phyloP scores from a whole-genome alignment of 2,329 filamentous ascomycete genomes.

The Cryoendolithus antarcticus region DNA sequence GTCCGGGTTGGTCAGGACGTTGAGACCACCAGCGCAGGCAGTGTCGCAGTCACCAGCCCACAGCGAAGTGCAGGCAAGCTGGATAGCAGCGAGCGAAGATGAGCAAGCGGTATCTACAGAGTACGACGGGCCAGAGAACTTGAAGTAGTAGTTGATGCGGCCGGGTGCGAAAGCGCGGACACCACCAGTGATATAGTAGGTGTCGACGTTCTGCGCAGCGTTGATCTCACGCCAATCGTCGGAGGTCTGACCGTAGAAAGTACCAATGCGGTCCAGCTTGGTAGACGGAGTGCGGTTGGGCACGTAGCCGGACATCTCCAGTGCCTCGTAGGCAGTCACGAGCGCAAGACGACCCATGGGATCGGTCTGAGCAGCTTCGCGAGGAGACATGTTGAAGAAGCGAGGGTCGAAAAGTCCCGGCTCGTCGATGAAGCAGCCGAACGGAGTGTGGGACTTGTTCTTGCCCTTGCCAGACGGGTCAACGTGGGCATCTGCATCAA shows the following conservation, averaged over 20 bases:
- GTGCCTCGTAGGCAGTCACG: slow-evolving; percentile 65
- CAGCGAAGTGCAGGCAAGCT: slow-evolving; percentile 59
- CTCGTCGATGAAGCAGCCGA: slow-evolving; percentile 63
- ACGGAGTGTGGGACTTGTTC: slow-evolving; percentile 67
- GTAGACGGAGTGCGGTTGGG: slow-evolving; percentile 59
- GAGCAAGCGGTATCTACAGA: slow-evolving; percentile 71
- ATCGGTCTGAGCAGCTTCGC: slow-evolving; percentile 68
- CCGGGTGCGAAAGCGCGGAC: slow-evolving; percentile 50
- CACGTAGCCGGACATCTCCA: slow-evolving; percentile 70
- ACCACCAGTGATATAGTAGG: slow-evolving; percentile 54
- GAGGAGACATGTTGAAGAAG: slow-evolving; percentile 79
- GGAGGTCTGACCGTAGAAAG: slow-evolving; percentile 63
- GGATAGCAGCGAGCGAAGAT: slow-evolving; percentile 59
- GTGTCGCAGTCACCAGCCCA: slow-evolving; percentile 70
- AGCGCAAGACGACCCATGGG: slow-evolving; percentile 69
- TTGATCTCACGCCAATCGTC: slow-evolving; percentile 71
- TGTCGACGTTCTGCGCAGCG: slow-evolving; percentile 57
- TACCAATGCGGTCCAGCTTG: slow-evolving; percentile 52
- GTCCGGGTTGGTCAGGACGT: slow-evolving; percentile 69
- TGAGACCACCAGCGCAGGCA: slow-evolving; percentile 65
- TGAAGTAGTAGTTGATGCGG: slow-evolving; percentile 65
- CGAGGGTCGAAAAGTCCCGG: slow-evolving; percentile 68
- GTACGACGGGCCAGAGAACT: slow-evolving; percentile 60
- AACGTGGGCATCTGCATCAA: slow-evolving; percentile 57
- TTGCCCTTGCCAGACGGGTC: slow-evolving; percentile 60